Base-by-base conservation (phyloP, 371 early-diverging fungal genomes). In the Phascolomyces articulosus region DNA sequence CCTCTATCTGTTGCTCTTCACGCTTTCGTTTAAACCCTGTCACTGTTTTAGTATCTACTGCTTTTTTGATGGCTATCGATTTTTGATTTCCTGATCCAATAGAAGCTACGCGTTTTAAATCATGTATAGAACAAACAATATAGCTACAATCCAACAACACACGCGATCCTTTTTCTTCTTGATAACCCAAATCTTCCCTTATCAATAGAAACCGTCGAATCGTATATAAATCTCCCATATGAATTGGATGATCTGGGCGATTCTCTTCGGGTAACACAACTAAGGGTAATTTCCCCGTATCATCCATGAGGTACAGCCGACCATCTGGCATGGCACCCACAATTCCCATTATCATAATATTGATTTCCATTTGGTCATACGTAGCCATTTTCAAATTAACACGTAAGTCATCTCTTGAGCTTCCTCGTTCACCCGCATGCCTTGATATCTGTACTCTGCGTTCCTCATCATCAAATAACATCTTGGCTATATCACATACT, bases 131-230 rank as follows among this genome's bases (percentile, higher is more conserved):
- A 40, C 70, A 69, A 2, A 58, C 24, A 16, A 69, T 65, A 47
- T 69, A 69, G 1, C 18, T 55, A 24, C 38, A 54, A 2, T 62
- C 41, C 15, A 65, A 26, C 10, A 34, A 7, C 2, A 51, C 23
- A 4, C 60, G 64, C 8, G 40, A 38, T 26, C 53, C 58, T 0
- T 28, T 7, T 31, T 62, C 62, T 27, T 20, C 31, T 10, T 41
- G 54, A 27, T 69, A 69, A 11, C 60, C 64, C 18, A 69, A 31
- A 54, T 69, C 65, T 23, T 69, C 70, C 7, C 28, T 21, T 20
- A 69, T 21, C 47, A 64, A n/a, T 40, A 51, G 53, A 20, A 62
- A 62, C 16, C 56, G 55, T 44, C 53, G 61, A 40, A 69, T 15
- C 9, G 48, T 58, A 55, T 63, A 68, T 6, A 64, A 20, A 28